Percentiles rank a stretch among this genome's conserved stretches.
Evolutionary conservation across 2,329 filamentous ascomycete genomes (phyloP).

Genomic region (Elsinoe perseae): DNA sequence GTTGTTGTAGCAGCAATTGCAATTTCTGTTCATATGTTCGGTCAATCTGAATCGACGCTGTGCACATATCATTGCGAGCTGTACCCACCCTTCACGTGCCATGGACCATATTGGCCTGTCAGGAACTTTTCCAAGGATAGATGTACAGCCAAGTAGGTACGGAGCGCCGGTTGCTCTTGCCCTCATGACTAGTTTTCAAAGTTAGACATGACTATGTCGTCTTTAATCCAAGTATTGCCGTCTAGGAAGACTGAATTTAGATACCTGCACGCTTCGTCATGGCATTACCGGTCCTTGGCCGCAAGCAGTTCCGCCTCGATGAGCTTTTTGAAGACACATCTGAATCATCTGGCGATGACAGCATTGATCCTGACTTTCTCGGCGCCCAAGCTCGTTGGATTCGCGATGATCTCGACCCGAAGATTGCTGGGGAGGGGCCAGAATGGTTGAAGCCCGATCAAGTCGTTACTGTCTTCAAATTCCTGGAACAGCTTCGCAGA

Average conservation of each 20-base stretch:
- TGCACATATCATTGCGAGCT: too few species aligned
- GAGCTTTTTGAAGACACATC: conserved; percentile 10
- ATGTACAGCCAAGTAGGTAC: not conserved
- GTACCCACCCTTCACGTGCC: too few species aligned
- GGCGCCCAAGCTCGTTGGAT: conserved; percentile 37
- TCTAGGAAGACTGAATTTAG: too few species aligned
- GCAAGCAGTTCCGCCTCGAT: conserved; percentile 13
- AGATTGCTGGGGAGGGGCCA: conserved; percentile 40
- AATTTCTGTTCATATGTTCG: too few species aligned
- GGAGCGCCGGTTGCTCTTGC: not conserved
- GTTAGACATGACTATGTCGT: not conserved
- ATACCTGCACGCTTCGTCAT: not conserved
- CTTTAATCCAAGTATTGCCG: not conserved
- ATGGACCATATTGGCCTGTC: too few species aligned
- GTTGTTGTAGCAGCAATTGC: too few species aligned
- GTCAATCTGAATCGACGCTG: too few species aligned
- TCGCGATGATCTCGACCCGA: conserved; percentile 40
- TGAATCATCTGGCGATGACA: conserved; percentile 7
- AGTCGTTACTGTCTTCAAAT: conserved; percentile 37
- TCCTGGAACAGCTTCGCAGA: conserved; percentile 27
- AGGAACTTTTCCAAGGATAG: too few species aligned
- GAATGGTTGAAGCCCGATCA: conserved; percentile 38
- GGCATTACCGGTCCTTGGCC: not conserved
- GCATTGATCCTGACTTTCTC: conserved; percentile 26
- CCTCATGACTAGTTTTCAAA: not conserved